Evolutionary conservation across 2,329 filamentous ascomycete genomes (phyloP), one percentile per base, ranked within the genome.

Genomic region (Fusarium sarcochroum): DNA sequence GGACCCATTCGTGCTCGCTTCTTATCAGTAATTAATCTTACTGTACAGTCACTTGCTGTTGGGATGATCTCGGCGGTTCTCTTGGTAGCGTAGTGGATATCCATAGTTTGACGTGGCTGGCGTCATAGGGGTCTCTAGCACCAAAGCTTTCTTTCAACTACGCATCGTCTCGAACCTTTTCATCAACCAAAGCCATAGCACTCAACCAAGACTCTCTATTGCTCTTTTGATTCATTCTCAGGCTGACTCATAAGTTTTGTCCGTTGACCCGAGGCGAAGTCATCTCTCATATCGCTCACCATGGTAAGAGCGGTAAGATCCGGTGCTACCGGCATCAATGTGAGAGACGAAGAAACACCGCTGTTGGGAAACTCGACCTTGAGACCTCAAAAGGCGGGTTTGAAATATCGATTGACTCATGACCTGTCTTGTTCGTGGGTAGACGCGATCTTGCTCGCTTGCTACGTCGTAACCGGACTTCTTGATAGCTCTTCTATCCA

Each of bases 381-480:
- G 17, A 56, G 44, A 10, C 27, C 54, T 27, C 23, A 18, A 3
- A 51, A 40, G 30, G 27, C 25, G 5, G 48, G 34, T 15, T 70
- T 47, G 68, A 56, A n/a, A 6, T 34, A 37, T 18, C 59, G 45
- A 7, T 34, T 74, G 44, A 37, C 46, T 21, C 49, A 63, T 37
- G 66, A 74, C 6, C 21, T 73, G 17, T 60, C 66, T 6, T 87
- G 87, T 30, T 83, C 86, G 25, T 86, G 89, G 84, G 87, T 89
- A 14, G 92, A 94, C 72, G 70, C 91, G 1, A 81, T 93, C 11
- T 83, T 95, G 41, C 82, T 95, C 5, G 80, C 87, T 41, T 93
- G 90, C 78, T 94, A 94, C 76, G 80, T 92, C 66, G 90, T 93
- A 74, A 94, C 92, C 0, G 92, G 92, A 6, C 81, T 95, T 5